Evolutionary conservation across 371 early-diverging fungal species (phyloP), one percentile per base, ranked within the genome.

Genomic region (Mucor circinelloides): DNA sequence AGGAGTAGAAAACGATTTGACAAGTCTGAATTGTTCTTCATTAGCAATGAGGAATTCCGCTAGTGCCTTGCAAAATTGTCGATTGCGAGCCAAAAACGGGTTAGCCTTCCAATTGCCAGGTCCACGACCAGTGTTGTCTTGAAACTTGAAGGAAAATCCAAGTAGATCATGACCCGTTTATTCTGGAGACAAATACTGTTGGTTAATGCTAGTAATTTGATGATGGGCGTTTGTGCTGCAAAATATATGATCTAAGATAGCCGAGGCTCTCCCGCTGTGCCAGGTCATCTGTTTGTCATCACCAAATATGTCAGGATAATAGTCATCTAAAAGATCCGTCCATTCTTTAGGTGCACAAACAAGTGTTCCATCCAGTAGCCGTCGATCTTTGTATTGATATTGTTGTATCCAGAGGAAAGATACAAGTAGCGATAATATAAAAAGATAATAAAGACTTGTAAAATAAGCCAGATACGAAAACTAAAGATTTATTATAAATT

Each of bases 161-260:
- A 59, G 23, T 3, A 60, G 60, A 17, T 40, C 21, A 27, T 60
- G 60, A 44, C 44, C 60, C 8, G 60, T 60, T 46, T 46, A 60
- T n/a, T 40, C 27, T 6, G 9, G 44, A 27, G 6, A 15, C 0
- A 28, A 15, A 19, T 42, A 60, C 2, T 36, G 30, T 30, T 30
- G 30, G 13, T 3, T n/a, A 2, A 28, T 3, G 28, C 17, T 30
- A 25, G 31, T 30, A 2, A 42, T 5, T 42, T 42, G 42, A 15
- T 42, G 42, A 15, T 42, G 42, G 0, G 42, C 17, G 3, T 15
- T 6, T 42, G 17, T 17, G 42, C 42, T 15, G 25, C 50, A 57
- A 21, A 19, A 34, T 3, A 59, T 25, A 27, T 59, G 40, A 12
- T 31, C 31, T 13, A 31, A 46, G 6, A 31, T 31, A 0, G 12